These are phyloP conservation scores for Apophysomyces sp. DNA, from an alignment of 371 early-diverging fungal genomes.

Conservation along the genomic window DNA sequence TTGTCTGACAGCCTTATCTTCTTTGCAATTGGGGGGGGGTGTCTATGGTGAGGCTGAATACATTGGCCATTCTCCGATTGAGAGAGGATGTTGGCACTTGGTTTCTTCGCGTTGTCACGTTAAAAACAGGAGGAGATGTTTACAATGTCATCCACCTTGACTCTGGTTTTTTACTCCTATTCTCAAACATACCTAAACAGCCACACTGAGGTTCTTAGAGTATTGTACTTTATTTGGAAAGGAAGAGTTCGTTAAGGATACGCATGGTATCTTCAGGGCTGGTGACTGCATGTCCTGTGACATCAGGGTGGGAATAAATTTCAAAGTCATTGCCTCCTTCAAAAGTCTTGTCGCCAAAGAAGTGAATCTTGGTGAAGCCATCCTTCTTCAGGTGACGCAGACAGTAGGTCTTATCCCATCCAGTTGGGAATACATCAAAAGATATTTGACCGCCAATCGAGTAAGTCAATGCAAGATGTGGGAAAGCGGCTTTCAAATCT, in stretches of 20 bases:
- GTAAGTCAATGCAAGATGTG: constrained; percentile 88
- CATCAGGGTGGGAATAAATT: constrained; percentile 86
- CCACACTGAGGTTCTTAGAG: neutral
- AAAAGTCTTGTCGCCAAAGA: constrained; percentile 99
- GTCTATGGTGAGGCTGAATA: too few species aligned
- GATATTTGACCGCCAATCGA: constrained; percentile 99
- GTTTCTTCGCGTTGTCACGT: too few species aligned
- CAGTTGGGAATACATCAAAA: constrained; percentile 99
- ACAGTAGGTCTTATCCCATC: constrained; percentile 99
- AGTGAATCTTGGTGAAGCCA: constrained; percentile 92
- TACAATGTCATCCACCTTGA: too few species aligned
- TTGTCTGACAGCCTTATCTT: too few species aligned
- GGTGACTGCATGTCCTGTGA: constrained; percentile 90
- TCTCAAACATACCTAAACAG: neutral
- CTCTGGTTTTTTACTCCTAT: too few species aligned
- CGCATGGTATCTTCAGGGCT: constrained; percentile 91
- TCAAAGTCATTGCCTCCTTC: constrained; percentile 99
- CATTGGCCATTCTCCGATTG: too few species aligned
- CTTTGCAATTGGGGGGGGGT: too few species aligned
- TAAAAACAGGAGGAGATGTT: too few species aligned
- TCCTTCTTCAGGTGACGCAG: constrained; percentile 89
- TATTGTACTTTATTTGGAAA: constrained; percentile 11
- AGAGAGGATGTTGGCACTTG: too few species aligned
- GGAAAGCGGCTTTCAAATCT: constrained; percentile 85
- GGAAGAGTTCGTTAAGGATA: constrained; percentile 85